Base-by-base conservation (phyloP, 148 eudicot species). In the Bassia scoparia region DNA sequence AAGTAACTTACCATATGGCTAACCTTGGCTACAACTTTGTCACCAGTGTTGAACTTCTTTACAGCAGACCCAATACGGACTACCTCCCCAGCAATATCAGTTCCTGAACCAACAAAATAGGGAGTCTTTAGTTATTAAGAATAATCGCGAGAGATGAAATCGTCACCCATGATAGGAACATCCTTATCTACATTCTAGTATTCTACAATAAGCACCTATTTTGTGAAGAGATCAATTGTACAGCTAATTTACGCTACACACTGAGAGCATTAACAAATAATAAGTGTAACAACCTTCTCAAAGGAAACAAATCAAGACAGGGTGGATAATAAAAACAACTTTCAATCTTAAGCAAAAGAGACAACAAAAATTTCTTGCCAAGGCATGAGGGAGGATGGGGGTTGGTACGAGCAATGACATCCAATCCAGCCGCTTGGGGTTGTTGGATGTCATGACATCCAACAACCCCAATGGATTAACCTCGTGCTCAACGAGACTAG, bases 81-180 rank as follows among this genome's bases (percentile, higher is more conserved):
- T 27, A 93, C 88, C 74, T 89, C 96, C 79, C 98, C 98, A n/a
- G 96, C 96, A 56, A 90, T 68, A 79, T 90, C 96, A 81, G 77
- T 78, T n/a, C 77, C 96, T 90, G 73, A 53, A 59, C 75, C 73
- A 76, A 63, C 58, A 77, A 46, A 41, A 79, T 54, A 74, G 41
- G 23, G 21, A 43, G 27, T 49, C 30, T 41, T 77, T 43, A 79
- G 79, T 70, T 34, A 18, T 20, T 55, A 44, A 65, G 37, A 69
- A 41, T 11, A n/a, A 43, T 21, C 17, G 41, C 35, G 34, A 5
- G 66, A 23, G 33, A 44, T 8, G 5, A 8, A 18, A 23, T 20
- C 53, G 50, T 10, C 23, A 24, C 33, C 43, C 33, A 48, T 16
- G 10, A 33, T 13, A 56, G 9, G 23, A 21, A 15, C 0, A n/a